Base-by-base conservation (phyloP, 2,329 filamentous ascomycete genomes). In the Curvularia sp. region DNA sequence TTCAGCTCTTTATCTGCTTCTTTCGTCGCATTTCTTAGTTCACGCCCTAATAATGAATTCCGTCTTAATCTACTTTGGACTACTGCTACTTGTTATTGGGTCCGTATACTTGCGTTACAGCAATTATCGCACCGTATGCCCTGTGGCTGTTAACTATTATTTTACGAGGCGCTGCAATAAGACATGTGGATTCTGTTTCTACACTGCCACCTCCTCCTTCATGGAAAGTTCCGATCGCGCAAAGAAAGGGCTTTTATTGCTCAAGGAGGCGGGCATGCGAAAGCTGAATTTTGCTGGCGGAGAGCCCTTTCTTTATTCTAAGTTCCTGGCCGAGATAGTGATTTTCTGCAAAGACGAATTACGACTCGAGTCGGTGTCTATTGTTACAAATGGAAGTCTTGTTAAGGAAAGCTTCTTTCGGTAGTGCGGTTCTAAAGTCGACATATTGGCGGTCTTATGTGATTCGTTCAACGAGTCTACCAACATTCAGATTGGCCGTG, bases 111-210 rank as follows among this genome's bases (percentile, higher is more conserved):
- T 48, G 28, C 43, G 24, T 24, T 39, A 46, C 12, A 30, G 6
- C 24, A 39, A 22, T 20, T 20, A 44, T 31, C 39, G 18, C 30
- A 9, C 8, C 22, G 26, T 18, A 51, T 47, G 44, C 33, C 77
- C 78, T 13, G 59, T 83, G 35, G 81, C 79, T 0, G 81, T 84
- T 42, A 84, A 83, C 65, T 83, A 81, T 63, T 74, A 78, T 64
- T 80, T 80, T 62, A 77, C 79, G 0, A 74, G 81, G n/a, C 75
- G 78, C 66, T 83, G 81, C 68, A 84, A 83, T 71, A 77, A 80
- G 26, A 68, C 66, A 6, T 85, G 83, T 67, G 80, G 78, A 8
- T 86, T 86, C 73, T 86, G 84, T 70, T 86, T 86, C 74, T 83
- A 86, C 68, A 86, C 83, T 1, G 83, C 79, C 6, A 84, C 76